Percentiles rank a stretch among this genome's conserved stretches.
phyloP scores from a whole-genome alignment of 768 basidiomycete genomes.

The Mycena galopus region DNA sequence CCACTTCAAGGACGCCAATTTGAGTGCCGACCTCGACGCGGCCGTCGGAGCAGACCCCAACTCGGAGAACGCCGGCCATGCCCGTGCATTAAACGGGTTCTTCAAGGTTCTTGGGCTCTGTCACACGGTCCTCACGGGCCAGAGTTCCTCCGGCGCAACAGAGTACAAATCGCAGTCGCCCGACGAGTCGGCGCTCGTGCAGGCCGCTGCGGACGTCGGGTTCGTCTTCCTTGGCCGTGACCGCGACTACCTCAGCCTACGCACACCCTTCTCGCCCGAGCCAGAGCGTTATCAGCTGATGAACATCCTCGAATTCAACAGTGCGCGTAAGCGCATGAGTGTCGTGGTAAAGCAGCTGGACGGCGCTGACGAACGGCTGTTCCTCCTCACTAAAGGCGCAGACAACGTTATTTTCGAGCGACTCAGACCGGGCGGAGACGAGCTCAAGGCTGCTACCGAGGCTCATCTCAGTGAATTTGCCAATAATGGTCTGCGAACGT shows the following conservation, averaged over 20 bases:
- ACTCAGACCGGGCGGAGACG: constrained; percentile 73
- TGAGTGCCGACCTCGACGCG: constrained; percentile 72
- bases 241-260: constrained; percentile 79
- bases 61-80: constrained; percentile 70
- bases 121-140: constrained; percentile 91
- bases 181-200: constrained; percentile 96
- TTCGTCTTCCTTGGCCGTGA: constrained; percentile 94
- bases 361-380: constrained; percentile 71
- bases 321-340: constrained; percentile 95
- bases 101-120: constrained; percentile 94
- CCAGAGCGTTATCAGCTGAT: constrained; percentile 89
- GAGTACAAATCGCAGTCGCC: constrained; percentile 98
- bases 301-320: constrained; percentile 96
- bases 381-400: constrained; percentile 91
- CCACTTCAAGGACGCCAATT: constrained; percentile 73
- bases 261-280: constrained; percentile 82
- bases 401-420: constrained; percentile 98
- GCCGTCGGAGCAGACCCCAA: constrained; percentile 68
- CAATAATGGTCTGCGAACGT: constrained; percentile 86
- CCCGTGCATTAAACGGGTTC: constrained; percentile 87
- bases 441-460: constrained; percentile 83
- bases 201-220: constrained; percentile 95
- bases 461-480: constrained; percentile 90
- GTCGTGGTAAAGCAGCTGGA: constrained; percentile 86
- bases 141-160: constrained; percentile 77